Evolutionary conservation across 495 filamentous ascomycete genomes (phyloP).

Genomic region (Xylaria bambusicola): DNA sequence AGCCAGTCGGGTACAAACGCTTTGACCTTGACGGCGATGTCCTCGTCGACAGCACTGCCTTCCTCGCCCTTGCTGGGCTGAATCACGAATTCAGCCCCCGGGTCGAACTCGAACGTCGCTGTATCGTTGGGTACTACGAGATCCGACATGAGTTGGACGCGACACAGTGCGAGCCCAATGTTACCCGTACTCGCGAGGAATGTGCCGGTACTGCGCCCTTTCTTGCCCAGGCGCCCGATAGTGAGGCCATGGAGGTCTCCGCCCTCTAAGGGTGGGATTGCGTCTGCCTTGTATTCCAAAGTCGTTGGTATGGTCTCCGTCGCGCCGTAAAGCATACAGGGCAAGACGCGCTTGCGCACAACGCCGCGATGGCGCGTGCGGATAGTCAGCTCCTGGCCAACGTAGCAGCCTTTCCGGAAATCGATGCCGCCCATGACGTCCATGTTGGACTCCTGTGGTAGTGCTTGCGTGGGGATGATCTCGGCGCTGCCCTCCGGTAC

Average conservation of each 20-base stretch:
- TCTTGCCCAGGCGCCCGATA: constrained; percentile 47
- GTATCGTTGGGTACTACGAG: constrained; percentile 64
- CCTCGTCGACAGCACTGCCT: background rate
- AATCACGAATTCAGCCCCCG: constrained; percentile 47
- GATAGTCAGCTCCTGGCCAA: constrained; percentile 95
- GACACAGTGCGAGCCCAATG: constrained; percentile 83
- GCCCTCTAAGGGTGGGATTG: constrained; percentile 15
- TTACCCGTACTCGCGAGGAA: constrained; percentile 77
- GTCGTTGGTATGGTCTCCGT: constrained; percentile 32
- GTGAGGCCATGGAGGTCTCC: constrained; percentile 35
- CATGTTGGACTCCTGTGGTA: constrained; percentile 83
- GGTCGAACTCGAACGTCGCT: constrained; percentile 46
- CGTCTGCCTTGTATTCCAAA: constrained; percentile 49
- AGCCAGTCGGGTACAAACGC: constrained; percentile 87
- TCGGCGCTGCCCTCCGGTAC: constrained; percentile 83
- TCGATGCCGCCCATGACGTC: constrained; percentile 82
- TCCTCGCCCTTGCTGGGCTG: constrained; percentile 31
- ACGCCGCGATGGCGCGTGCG: constrained; percentile 92
- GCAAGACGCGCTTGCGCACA: constrained; percentile 86
- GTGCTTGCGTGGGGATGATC: constrained; percentile 64
- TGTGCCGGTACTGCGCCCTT: constrained; percentile 72
- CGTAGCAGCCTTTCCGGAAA: constrained; percentile 95
- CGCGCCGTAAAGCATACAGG: constrained; percentile 68
- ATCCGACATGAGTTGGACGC: constrained; percentile 87
- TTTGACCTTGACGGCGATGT: constrained; percentile 62